Conservation (phyloP, 163 green algal genomes). For the Scenedesmus sp. region DNA sequence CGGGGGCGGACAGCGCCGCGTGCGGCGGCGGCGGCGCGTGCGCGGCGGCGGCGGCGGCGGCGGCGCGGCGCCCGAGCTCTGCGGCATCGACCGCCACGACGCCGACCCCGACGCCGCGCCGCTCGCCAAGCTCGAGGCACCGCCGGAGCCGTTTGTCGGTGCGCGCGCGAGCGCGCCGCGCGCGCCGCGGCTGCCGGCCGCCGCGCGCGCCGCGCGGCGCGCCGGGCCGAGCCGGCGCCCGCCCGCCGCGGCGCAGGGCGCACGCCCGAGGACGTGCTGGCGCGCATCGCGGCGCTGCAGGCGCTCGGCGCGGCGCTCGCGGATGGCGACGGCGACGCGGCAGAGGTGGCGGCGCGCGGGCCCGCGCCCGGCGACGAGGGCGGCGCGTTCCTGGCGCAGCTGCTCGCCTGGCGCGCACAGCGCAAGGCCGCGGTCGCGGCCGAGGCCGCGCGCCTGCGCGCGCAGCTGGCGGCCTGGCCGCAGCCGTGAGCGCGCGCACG, state of each 20-base stretch:
- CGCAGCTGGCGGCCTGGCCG: no score
- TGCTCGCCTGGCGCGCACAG: constrained; percentile 6
- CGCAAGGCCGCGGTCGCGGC: constrained; percentile 4
- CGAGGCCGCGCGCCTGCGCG: constrained; percentile 7
- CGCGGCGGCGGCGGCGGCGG: no score
- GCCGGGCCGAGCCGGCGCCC: neutral
- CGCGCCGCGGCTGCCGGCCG: neutral
- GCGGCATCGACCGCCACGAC: constrained; percentile 32
- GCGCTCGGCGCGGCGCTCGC: neutral
- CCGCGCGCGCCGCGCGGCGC: no score
- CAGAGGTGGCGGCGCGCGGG: neutral
- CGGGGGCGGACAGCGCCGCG: no score
- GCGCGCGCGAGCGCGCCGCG: neutral
- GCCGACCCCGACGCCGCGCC: neutral
- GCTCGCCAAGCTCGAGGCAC: neutral
- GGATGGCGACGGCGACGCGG: constrained; percentile 7
- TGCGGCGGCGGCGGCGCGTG: neutral
- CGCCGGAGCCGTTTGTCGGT: constrained; percentile 5
- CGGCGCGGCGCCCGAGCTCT: neutral
- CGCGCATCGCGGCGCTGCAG: neutral
- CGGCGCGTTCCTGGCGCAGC: constrained; percentile 5
- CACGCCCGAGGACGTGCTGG: neutral
- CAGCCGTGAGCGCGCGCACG: no score
- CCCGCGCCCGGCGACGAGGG: constrained; percentile 1
- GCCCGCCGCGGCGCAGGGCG: no score